Percentiles rank a stretch among this genome's conserved stretches.
Conservation (phyloP, 2,329 filamentous ascomycete genomes). For the Coniosporium tulheliwenetii region DNA sequence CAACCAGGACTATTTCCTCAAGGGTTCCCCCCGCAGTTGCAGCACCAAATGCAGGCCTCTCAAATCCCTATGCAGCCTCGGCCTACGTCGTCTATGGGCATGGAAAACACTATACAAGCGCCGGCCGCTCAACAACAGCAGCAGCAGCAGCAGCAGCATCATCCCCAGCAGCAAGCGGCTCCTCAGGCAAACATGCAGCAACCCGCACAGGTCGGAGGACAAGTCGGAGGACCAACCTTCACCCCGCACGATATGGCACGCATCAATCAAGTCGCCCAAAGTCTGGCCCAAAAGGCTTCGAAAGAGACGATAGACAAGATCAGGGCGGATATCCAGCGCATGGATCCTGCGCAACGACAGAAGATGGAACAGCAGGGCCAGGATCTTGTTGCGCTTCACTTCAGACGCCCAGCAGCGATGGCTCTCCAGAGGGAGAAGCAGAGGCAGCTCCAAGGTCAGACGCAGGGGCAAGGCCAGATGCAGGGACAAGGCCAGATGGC, state of each 20-base stretch:
- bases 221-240: conserved; percentile 14
- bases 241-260: conserved; percentile 25
- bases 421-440: background rate
- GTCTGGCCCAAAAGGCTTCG: conserved; percentile 28
- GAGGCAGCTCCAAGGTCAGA: too few relatives aligned
- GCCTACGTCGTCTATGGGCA: conserved; percentile 9
- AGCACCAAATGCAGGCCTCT: conserved; percentile 34
- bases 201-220: conserved; percentile 7
- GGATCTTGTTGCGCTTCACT: conserved; percentile 25
- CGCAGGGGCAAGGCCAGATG: too few relatives aligned
- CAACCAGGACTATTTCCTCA: conserved; percentile 23
- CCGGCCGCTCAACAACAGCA: too few relatives aligned
- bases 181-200: conserved; percentile 9
- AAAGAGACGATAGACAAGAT: conserved; percentile 32
- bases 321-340: conserved; percentile 26
- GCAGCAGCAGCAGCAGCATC: conserved; percentile 7
- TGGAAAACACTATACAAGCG: background rate
- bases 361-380: conserved; percentile 27
- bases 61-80: conserved; percentile 20
- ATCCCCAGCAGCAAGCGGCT: conserved; percentile 6
- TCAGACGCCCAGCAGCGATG: background rate
- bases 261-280: conserved; percentile 29
- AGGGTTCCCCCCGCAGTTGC: conserved; percentile 32
- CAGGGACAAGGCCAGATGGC: conserved; percentile 2
- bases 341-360: conserved; percentile 31